Base-by-base conservation (phyloP, 352 stramenopile species). In the Phytopythium aichiense region DNA sequence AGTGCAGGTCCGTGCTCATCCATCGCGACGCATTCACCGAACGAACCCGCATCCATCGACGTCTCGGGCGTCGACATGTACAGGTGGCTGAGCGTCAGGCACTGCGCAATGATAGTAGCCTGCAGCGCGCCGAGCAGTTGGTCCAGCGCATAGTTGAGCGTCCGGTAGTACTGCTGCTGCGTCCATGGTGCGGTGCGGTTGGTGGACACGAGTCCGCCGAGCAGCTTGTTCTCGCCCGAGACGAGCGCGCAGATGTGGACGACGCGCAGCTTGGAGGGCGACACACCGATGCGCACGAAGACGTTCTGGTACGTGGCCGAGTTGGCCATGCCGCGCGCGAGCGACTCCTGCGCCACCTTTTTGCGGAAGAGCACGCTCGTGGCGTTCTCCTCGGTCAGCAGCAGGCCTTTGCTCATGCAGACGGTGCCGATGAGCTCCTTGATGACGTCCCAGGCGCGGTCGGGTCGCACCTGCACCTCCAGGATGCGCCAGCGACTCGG, bases 11-110 rank as follows among this genome's bases (percentile, higher is more conserved):
- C 28, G 28, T 30, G 28, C 28, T 30, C 28, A 4, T 30, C 28
- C 28, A 30, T 30, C 28, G 15, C 15, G 11, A 31, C 5, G 3
- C 13, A 49, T 18, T 35, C 46, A 48, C 28, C 12, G 3, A 46
- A 43, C 37, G 12, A 16, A 88, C 81, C 73, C 69, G 69, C 68
- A 61, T 87, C 80, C 56, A 73, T 75, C 1, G 74, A 87, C 64
- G 88, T 91, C 63, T 91, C 81, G 12, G 79, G 74, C 37, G 79
- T 90, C 25, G 80, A 77, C 84, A 91, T 91, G 55, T 88, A 91
- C 46, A 93, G 63, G 61, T 89, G 73, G 60, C 80, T 91, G 40
- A 88, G 56, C 15, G 84, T 79, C 18, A 91, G 56, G 58, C 74
- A 84, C 60, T 93, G 84, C 46, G 76, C 88, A 33, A 86, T 73